Percentiles rank a stretch among this genome's conserved stretches.
Evolutionary conservation across 2,329 filamentous ascomycete genomes (phyloP).

Genomic region (Raffaelea deltoideospora): DNA sequence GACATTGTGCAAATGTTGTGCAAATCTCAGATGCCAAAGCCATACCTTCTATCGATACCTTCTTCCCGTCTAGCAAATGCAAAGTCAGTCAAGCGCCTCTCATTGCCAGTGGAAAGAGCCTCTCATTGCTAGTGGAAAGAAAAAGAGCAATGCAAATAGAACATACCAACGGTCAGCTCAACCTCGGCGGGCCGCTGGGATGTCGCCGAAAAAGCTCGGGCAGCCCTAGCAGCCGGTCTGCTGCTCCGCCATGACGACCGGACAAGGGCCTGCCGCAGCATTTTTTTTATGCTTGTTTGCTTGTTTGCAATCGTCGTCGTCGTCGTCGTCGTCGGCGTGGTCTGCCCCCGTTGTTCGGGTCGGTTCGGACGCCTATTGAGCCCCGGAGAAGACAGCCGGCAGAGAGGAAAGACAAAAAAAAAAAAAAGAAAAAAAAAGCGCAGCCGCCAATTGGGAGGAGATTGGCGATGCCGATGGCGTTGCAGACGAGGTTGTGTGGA

Average conservation of each 20-base stretch:
- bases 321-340: not conserved
- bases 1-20: too few relatives aligned
- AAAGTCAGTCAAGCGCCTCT: too few relatives aligned
- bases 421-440: not conserved
- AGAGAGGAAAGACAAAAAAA: not conserved
- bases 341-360: not conserved
- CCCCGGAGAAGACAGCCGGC: not conserved
- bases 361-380: slow-evolving; percentile 8
- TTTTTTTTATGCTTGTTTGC: too few relatives aligned
- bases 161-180: slow-evolving; percentile 84
- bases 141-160: too few relatives aligned
- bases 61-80: slow-evolving; percentile 70
- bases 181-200: slow-evolving; percentile 73
- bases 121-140: too few relatives aligned
- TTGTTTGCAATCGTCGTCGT: slow-evolving; percentile 16
- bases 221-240: slow-evolving; percentile 42
- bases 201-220: slow-evolving; percentile 72
- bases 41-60: slow-evolving; percentile 91
- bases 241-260: slow-evolving; percentile 53
- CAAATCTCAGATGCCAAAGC: too few relatives aligned
- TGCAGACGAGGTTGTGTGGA: not conserved
- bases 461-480: slow-evolving; percentile 14
- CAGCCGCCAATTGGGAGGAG: slow-evolving; percentile 5
- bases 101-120: too few relatives aligned
- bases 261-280: slow-evolving; percentile 54